Conservation (phyloP, 345 rosid species). For the Populus simonii region DNA sequence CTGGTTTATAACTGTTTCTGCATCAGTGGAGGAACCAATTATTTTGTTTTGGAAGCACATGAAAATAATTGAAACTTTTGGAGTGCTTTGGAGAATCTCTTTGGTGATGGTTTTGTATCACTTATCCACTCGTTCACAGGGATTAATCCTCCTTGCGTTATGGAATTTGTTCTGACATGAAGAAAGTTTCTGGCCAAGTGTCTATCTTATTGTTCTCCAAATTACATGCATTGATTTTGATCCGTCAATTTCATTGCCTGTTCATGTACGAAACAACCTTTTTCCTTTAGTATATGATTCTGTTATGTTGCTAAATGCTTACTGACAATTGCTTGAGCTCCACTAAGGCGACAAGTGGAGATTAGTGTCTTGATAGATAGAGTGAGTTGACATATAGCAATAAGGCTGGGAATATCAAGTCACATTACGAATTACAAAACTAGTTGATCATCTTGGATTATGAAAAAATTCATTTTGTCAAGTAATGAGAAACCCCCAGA, state of each 20-base stretch:
- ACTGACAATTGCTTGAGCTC: background rate
- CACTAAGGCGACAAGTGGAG: background rate
- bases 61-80: conserved; percentile 16
- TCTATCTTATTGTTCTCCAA: background rate
- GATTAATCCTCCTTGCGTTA: background rate
- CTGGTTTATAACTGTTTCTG: conserved; percentile 6
- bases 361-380: background rate
- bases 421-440: background rate
- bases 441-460: background rate
- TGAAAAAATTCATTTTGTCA: background rate
- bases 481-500: background rate
- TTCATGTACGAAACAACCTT: background rate
- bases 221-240: background rate
- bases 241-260: background rate
- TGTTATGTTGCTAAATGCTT: background rate
- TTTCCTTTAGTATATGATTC: background rate
- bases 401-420: background rate
- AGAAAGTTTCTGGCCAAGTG: background rate
- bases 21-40: conserved; percentile 20
- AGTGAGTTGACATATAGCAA: background rate
- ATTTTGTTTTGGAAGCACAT: conserved; percentile 3
- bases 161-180: conserved; percentile 11
- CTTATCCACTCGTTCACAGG: conserved; percentile 1
- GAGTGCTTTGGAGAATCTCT: conserved; percentile 20
- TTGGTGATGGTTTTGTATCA: background rate